Evolutionary conservation across 768 basidiomycete genomes (phyloP).

Genomic region (Paxillus involutus): DNA sequence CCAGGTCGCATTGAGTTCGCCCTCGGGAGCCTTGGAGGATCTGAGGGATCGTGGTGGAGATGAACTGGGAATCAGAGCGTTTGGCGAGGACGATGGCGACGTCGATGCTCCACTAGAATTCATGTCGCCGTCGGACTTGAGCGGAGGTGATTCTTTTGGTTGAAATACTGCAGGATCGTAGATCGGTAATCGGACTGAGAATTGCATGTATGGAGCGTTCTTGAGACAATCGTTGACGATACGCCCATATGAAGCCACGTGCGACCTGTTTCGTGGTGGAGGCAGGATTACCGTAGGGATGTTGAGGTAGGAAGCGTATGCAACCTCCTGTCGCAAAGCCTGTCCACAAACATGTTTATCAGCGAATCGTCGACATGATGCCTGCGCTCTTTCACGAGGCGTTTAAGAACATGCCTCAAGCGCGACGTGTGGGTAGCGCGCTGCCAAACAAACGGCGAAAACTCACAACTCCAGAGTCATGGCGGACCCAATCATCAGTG

Average conservation of each 20-base stretch:
- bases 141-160: conserved; percentile 28
- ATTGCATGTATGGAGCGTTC: conserved; percentile 66
- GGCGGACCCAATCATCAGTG: conserved; percentile 88
- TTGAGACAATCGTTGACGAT: conserved; percentile 79
- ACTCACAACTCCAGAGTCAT: conserved; percentile 93
- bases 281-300: conserved; percentile 85
- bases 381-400: conserved; percentile 20
- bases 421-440: conserved; percentile 10
- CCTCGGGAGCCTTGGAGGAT: conserved; percentile 43
- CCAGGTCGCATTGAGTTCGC: conserved; percentile 79
- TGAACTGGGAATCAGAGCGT: conserved; percentile 11
- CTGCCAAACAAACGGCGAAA: conserved; percentile 5
- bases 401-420: conserved; percentile 11
- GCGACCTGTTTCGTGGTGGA: conserved; percentile 77
- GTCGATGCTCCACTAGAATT: conserved; percentile 26
- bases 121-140: conserved; percentile 25
- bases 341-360: conserved; percentile 31
- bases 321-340: conserved; percentile 92
- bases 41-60: conserved; percentile 26
- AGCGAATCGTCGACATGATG: conserved; percentile 5
- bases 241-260: conserved; percentile 91
- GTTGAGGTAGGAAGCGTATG: conserved; percentile 91
- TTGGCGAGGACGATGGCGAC: conserved; percentile 21
- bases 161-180: conserved; percentile 71
- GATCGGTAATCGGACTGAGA: conserved; percentile 83